Conservation (phyloP, 2,329 filamentous ascomycete genomes). For the Rhexocercosporidium sp. region DNA sequence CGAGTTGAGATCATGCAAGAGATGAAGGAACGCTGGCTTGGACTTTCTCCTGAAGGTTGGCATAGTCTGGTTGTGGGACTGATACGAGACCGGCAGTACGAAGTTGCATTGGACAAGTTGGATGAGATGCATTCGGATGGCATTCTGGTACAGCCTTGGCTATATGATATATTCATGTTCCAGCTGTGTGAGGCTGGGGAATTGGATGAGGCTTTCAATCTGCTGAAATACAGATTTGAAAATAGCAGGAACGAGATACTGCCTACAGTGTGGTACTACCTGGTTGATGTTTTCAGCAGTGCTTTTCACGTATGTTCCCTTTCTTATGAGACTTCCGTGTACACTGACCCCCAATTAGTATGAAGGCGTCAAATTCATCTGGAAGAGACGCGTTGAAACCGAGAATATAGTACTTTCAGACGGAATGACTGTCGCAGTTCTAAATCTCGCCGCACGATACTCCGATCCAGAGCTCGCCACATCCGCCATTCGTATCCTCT, state of each 20-base stretch:
- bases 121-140: slow-evolving; percentile 66
- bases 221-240: slow-evolving; percentile 65
- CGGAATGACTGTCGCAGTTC: slow-evolving; percentile 68
- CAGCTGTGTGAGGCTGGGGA: slow-evolving; percentile 74
- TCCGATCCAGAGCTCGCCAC: slow-evolving; percentile 73
- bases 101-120: slow-evolving; percentile 75
- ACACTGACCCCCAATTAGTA: slow-evolving; percentile 49
- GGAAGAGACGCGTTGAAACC: slow-evolving; percentile 68
- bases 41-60: slow-evolving; percentile 63
- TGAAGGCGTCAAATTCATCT: slow-evolving; percentile 70
- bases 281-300: slow-evolving; percentile 77
- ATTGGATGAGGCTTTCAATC: slow-evolving; percentile 74
- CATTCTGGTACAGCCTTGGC: slow-evolving; percentile 68
- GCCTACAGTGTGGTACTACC: slow-evolving; percentile 67
- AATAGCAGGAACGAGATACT: slow-evolving; percentile 51
- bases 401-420: slow-evolving; percentile 63
- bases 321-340: slow-evolving; percentile 22
- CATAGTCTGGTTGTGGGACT: slow-evolving; percentile 75
- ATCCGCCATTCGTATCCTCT: slow-evolving; percentile 70
- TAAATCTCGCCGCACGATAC: slow-evolving; percentile 73
- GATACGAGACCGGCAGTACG: slow-evolving; percentile 81
- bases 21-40: slow-evolving; percentile 77
- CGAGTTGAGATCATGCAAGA: slow-evolving; percentile 73
- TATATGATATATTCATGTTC: slow-evolving; percentile 79
- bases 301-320: slow-evolving; percentile 59